A percentile compares a stretch with the other conserved stretches of the same genome.
Evolutionary conservation across 2,329 filamentous ascomycete species (phyloP).

Genomic region (Fusarium nodosum): DNA sequence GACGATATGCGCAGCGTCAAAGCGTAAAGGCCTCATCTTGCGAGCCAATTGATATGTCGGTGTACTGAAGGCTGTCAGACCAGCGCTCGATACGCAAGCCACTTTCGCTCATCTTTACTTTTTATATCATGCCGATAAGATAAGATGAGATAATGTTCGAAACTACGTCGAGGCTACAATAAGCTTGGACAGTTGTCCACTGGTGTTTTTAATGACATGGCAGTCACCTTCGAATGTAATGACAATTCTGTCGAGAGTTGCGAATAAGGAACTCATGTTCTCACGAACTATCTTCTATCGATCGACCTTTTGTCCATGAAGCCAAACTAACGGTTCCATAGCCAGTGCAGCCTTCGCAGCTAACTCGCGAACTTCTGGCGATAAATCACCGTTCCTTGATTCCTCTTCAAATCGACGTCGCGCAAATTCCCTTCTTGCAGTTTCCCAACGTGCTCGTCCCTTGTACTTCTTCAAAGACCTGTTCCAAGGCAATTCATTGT

Average conservation of each 20-base stretch:
- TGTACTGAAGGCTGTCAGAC: neutral
- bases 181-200: accelerated
- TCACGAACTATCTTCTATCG: neutral
- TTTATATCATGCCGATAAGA: neutral
- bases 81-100: neutral
- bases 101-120: neutral
- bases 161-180: accelerated
- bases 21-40: neutral
- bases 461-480: conserved; percentile 8
- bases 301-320: neutral
- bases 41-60: neutral
- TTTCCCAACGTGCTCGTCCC: conserved; percentile 19
- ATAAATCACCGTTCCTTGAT: neutral
- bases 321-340: neutral
- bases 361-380: neutral
- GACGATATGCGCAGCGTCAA: neutral
- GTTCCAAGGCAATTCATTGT: conserved; percentile 11
- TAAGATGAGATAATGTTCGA: neutral
- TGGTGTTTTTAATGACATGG: neutral
- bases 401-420: conserved; percentile 12
- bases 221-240: accelerated
- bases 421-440: conserved; percentile 12
- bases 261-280: neutral
- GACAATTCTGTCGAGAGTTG: neutral
- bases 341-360: neutral